Base-by-base conservation (phyloP, 1,139 yeast genomes). In the Nakaseomyces sp. region DNA sequence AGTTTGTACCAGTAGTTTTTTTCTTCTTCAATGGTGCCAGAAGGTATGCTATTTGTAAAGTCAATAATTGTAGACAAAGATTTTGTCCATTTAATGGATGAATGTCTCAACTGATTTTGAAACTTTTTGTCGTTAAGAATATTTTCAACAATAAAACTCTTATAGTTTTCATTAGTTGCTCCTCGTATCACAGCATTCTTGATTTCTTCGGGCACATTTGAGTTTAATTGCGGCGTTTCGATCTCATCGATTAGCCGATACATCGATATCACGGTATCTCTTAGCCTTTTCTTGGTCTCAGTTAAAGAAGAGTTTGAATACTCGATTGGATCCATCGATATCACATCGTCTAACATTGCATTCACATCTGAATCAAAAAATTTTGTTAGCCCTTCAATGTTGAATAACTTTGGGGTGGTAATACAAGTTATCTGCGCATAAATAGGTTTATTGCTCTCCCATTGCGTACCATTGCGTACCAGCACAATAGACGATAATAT, bases 61-160 rank as follows among this genome's bases (percentile, higher is more conserved):
- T 65, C 67, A 0, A 45, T 37, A 7, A 66, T 68, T 8, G 44
- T 76, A 81, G 0, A 58, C 53, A 1, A 81, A 69, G 5, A 87
- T 63, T 0, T 80, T 72, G 53, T 84, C 94, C 1, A 80, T 76
- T 16, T 87, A 66, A 2, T 73, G 70, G 4, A 86, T 63, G 1
- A 87, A 79, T 39, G 91, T 69, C 33, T 72, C 64, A 6, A 83
- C 67, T 0, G 96, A 55, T 88, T 88, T 40, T 87, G 66, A 48
- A 81, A 72, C 0, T 63, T 58, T 0, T 82, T 62, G 51, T 86
- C 89, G 1, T 64, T 52, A 2, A 77, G 51, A 6, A 69, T 52
- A 1, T 57, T 60, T 1, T 59, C 60, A 0, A 70, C 61, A 2
- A 73, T 53, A 25, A 56, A 49, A 2, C 67, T 65, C 6, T 63